A percentile compares a stretch with the other conserved stretches of the same genome.
Evolutionary conservation across 116 monocot genomes (phyloP).

Genomic region (Cymodocea nodosa): DNA sequence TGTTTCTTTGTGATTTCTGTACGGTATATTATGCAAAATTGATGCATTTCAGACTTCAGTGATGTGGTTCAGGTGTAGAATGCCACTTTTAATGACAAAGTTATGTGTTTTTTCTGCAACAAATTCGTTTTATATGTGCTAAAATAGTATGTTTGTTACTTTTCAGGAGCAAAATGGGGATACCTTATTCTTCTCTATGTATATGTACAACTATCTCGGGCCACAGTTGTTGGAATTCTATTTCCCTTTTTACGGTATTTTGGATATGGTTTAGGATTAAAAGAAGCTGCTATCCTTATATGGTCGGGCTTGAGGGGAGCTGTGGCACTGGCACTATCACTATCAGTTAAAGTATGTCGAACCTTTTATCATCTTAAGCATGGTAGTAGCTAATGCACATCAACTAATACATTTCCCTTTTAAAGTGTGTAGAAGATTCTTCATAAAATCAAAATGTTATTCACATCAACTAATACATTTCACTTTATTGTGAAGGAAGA

Average conservation of each 20-base stretch:
- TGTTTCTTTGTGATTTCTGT: background rate
- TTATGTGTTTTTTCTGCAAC: too few species aligned
- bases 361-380: background rate
- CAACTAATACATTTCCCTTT: too few species aligned
- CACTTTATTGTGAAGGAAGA: too few species aligned
- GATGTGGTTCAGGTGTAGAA: too few species aligned
- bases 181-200: constrained; percentile 87
- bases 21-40: too few species aligned
- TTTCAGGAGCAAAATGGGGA: constrained; percentile 83
- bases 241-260: constrained; percentile 74
- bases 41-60: too few species aligned
- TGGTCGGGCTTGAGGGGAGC: constrained; percentile 97
- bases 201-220: constrained; percentile 72
- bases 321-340: constrained; percentile 82
- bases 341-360: constrained; percentile 69
- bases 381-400: too few species aligned
- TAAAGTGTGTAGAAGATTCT: too few species aligned
- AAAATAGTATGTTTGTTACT: constrained; percentile 2
- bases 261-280: constrained; percentile 96
- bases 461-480: too few species aligned
- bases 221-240: constrained; percentile 64
- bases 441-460: too few species aligned
- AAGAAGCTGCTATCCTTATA: constrained; percentile 70
- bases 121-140: too few species aligned
- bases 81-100: too few species aligned